Evolutionary conservation across 768 basidiomycete genomes (phyloP), one percentile per base, ranked within the genome.

Genomic region (Russula foetens): DNA sequence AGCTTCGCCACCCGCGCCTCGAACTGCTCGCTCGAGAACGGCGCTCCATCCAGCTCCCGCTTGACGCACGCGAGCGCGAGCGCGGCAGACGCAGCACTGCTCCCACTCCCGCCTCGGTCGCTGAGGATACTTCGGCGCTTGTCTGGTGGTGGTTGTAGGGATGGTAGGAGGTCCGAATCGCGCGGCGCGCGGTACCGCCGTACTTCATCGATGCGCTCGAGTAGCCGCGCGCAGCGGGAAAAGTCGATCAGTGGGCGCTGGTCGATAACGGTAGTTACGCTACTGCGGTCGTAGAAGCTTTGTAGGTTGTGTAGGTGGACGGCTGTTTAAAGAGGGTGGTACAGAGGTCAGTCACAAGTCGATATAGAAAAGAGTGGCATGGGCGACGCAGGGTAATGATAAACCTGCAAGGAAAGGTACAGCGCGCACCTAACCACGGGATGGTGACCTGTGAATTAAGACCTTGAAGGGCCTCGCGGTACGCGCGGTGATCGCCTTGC

Each of bases 51-150:
- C 9, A 80, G 70, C 64, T 77, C 73, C 52, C 67, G 65, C 64
- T 74, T 73, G n/a, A 79, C 70, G 62, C 78, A 80, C 12, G 75
- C 74, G 50, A 78, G 71, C 56, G 74, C 70, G 7, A 74, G 73
- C 52, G 71, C 71, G 24, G 26, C 11, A 19, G 39, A n/a, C 14
- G 14, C 29, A 14, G 21, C 19, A 35, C 52, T 6, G 24, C 19
- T n/a, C n/a, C n/a, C 24, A 23, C 50, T 6, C 48, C 70, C 69
- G 11, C 63, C 64, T 54, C 35, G n/a, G n/a, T n/a, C n/a, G n/a
- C n/a, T 23, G 19, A 35, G 11, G 35, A 5, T n/a, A n/a, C n/a
- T n/a, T n/a, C n/a, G 35, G 6, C 35, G 4, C 14, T 35, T 35
- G 4, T 12, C 11, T 35, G 35, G 35, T 35, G 35, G 35, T 19